These are phyloP conservation scores for Saccharomyces hybrid DNA, from an alignment of 1,139 yeast species.

Conservation along the genomic window DNA sequence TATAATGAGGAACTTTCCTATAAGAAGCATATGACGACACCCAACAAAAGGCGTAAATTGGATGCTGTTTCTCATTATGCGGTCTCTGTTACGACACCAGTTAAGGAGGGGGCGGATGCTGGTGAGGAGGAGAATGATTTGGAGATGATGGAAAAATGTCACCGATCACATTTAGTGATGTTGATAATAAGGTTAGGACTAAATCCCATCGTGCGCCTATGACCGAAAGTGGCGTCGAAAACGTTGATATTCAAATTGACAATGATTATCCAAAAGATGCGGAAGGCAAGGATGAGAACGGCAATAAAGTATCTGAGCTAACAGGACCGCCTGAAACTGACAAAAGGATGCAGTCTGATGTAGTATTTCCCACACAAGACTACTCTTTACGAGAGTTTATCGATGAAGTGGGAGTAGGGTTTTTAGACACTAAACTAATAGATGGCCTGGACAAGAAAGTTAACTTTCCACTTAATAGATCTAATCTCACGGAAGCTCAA, in stretches of 20 bases:
- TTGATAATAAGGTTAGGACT: constrained; percentile 2
- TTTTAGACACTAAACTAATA: constrained; percentile 36
- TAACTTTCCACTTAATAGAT: constrained; percentile 32
- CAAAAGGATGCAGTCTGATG: neutral
- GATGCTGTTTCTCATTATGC: constrained; percentile 4
- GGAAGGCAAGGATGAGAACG: neutral
- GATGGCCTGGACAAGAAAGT: constrained; percentile 3
- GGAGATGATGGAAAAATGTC: constrained; percentile 27
- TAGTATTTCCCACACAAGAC: neutral
- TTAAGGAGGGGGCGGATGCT: neutral
- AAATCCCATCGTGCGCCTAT: neutral
- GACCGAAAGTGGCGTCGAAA: neutral
- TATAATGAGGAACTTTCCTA: neutral
- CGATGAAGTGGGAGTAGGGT: constrained; percentile 42
- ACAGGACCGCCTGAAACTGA: neutral
- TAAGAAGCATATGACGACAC: neutral
- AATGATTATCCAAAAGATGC: neutral
- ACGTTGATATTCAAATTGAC: neutral
- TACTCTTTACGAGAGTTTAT: constrained; percentile 33
- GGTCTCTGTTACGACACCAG: constrained; percentile 4
- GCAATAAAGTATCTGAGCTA: neutral
- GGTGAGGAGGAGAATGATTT: constrained; percentile 16
- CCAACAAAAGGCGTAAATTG: constrained; percentile 9
- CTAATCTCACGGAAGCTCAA: constrained; percentile 25
- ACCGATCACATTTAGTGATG: constrained; percentile 22